A percentile compares a stretch with the other conserved stretches of the same genome.
phyloP scores from a whole-genome alignment of 345 rosid species.

The Eucalyptus pauciflora region DNA sequence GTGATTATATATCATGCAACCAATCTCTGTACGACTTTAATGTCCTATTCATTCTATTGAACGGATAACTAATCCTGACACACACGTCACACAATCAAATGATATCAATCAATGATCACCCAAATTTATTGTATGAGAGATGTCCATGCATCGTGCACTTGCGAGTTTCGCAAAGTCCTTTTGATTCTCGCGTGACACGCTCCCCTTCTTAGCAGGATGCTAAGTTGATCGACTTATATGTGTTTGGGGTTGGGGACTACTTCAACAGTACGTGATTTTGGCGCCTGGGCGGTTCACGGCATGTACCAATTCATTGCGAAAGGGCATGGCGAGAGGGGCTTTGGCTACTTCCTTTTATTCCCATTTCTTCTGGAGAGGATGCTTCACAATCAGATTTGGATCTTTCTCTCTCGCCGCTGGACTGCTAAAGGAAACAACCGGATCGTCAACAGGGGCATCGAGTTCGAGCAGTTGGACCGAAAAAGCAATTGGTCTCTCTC shows the following conservation, averaged over 20 bases:
- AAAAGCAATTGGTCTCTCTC: constrained; percentile 33
- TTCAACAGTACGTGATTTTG: constrained; percentile 24
- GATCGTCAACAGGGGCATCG: constrained; percentile 41
- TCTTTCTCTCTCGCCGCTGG: constrained; percentile 23
- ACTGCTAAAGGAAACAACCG: constrained; percentile 36
- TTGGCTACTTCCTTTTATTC: constrained; percentile 12
- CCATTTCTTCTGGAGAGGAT: constrained; percentile 13
- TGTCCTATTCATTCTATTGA: neutral
- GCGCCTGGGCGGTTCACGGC: constrained; percentile 38
- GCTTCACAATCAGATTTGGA: constrained; percentile 47
- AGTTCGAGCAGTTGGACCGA: constrained; percentile 54
- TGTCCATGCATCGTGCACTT: neutral
- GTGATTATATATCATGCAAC: neutral
- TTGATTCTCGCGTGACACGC: too few species aligned
- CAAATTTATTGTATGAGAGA: too few species aligned
- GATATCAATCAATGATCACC: too few species aligned
- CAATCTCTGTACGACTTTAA: neutral
- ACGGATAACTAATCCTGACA: too few species aligned
- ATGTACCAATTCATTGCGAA: constrained; percentile 6
- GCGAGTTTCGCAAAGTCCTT: neutral
- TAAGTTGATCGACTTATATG: neutral
- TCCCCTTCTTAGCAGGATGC: too few species aligned
- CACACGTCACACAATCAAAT: too few species aligned
- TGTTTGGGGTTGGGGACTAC: neutral
- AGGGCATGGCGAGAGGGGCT: constrained; percentile 13